phyloP scores from a whole-genome alignment of 2,329 filamentous ascomycete genomes.

The Gnomoniopsis smithogilvyi region DNA sequence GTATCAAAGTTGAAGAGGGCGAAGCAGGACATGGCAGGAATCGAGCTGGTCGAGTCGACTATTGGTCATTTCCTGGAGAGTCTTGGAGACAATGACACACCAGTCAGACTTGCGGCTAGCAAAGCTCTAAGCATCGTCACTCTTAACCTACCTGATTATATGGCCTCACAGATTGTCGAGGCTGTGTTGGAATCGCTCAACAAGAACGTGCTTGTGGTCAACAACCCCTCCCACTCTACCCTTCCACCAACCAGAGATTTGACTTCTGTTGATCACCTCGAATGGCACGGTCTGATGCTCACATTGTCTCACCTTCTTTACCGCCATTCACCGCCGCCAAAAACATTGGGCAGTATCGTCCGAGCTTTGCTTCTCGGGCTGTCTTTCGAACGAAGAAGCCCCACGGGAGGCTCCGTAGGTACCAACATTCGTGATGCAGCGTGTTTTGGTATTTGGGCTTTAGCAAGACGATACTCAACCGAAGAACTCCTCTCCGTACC shows the following conservation, averaged over 20 bases:
- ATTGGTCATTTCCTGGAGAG: conserved; percentile 79
- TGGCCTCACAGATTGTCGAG: conserved; percentile 84
- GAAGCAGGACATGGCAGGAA: conserved; percentile 36
- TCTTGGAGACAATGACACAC: conserved; percentile 83
- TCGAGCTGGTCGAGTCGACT: conserved; percentile 68
- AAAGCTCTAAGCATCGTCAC: conserved; percentile 89
- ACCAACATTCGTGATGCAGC: conserved; percentile 92
- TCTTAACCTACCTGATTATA: conserved; percentile 71
- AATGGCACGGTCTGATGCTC: conserved; percentile 91
- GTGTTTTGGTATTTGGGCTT: conserved; percentile 92
- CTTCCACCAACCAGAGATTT: conserved; percentile 53
- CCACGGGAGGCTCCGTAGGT: conserved; percentile 80
- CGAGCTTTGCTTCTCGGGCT: conserved; percentile 75
- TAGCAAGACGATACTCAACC: conserved; percentile 84
- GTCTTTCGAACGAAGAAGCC: conserved; percentile 82
- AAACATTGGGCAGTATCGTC: conserved; percentile 69
- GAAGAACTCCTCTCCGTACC: conserved; percentile 67
- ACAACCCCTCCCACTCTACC: conserved; percentile 31
- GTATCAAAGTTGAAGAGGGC: conserved; percentile 60
- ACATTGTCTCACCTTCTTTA: conserved; percentile 86
- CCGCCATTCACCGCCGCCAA: conserved; percentile 71
- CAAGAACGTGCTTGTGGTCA: conserved; percentile 53
- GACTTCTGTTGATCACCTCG: conserved; percentile 72
- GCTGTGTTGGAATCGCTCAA: conserved; percentile 72
- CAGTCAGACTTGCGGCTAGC: conserved; percentile 84